Base-by-base conservation (phyloP, 2,329 filamentous ascomycete genomes). In the Fusarium albidum region DNA sequence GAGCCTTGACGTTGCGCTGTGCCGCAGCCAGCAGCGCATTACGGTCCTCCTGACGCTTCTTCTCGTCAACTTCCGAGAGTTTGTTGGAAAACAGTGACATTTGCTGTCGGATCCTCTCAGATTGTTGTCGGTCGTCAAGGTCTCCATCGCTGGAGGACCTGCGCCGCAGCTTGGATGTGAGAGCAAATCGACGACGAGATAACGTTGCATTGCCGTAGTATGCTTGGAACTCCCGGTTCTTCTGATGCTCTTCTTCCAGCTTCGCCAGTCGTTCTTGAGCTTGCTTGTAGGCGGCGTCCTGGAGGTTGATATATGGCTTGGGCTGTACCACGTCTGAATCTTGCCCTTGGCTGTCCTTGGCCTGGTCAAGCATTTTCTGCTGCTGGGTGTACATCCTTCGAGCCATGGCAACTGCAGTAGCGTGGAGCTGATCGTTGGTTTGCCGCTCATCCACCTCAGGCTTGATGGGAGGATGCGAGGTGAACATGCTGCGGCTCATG, bases 381-480 rank as follows among this genome's bases (percentile, higher is more conserved):
- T 92, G 87, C 28, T 84, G 78, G 10, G 79, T 83, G 69, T 92
- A 96, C 86, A 96, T 94, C 63, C 89, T 85, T 73, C 88, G 90
- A 7, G 93, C 92, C 92, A 97, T 96, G 10, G 90, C 91, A 4
- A 96, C 79, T 3, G 93, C 92, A 15, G 92, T 94, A 26, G 92
- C 91, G 59, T 88, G 89, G 3, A 96, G 77, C 5, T 87, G 85
- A 61, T 92, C 89, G 37, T 87, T 83, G 52, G 83, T 85, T 56
- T 83, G 86, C 70, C 87, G 83, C 66, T 96, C 92, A 33, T 95
- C 88, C 0, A 86, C 75, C 67, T 96, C 91, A 3, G 83, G 77
- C 21, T 84, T 80, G 4, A 96, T 84, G 0, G 87, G 88, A 5
- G 92, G 92, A 28, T 85, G 77, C 2, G 90, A 87, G 1, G 89